A percentile compares a stretch with the other conserved stretches of the same genome.
Conservation (phyloP, 83 land plant genomes). For the Thuja plicata region DNA sequence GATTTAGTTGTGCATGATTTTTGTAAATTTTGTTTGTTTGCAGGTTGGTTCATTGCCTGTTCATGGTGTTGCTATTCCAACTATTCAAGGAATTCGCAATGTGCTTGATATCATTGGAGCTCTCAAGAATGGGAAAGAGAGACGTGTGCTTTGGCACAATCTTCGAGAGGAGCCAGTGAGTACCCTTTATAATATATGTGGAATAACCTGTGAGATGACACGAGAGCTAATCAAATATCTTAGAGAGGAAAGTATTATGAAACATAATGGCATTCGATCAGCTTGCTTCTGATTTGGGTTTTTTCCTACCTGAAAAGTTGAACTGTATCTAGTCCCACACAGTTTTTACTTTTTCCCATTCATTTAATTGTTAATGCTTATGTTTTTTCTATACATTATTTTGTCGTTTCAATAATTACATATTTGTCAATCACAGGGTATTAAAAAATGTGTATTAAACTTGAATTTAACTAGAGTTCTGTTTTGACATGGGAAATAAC, state of each 20-base stretch:
- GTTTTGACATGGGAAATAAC: not conserved
- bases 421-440: not conserved
- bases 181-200: not conserved
- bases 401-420: not conserved
- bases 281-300: not conserved
- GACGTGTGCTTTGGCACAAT: constrained; percentile 78
- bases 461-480: not conserved
- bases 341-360: not conserved
- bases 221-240: not conserved
- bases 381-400: not conserved
- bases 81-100: constrained; percentile 77
- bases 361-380: not conserved
- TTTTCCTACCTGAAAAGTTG: not conserved
- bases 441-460: not conserved
- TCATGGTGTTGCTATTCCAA: constrained; percentile 96
- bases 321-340: not conserved
- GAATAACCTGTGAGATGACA: not conserved
- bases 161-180: constrained; percentile 95
- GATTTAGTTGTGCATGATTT: not conserved
- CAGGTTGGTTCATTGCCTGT: constrained; percentile 84
- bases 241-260: not conserved
- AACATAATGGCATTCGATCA: not conserved
- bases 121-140: constrained; percentile 43
- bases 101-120: constrained; percentile 80
- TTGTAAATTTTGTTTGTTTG: not conserved